A percentile compares a stretch with the other conserved stretches of the same genome.
Evolutionary conservation across 495 filamentous ascomycete genomes (phyloP).

Genomic region (Neurospora sp.): DNA sequence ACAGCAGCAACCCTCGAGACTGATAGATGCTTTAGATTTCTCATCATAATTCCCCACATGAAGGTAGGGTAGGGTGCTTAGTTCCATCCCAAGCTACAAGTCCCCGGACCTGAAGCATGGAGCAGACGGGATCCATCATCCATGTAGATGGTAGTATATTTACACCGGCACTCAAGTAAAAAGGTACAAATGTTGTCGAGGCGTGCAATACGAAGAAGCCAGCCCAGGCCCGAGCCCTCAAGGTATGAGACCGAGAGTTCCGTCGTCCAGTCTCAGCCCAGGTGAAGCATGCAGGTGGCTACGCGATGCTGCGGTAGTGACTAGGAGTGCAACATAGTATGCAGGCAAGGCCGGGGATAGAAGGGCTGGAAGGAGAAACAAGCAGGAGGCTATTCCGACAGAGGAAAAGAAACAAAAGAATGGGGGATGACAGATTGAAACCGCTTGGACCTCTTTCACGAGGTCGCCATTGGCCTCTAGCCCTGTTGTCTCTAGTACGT

Average conservation of each 20-base stretch:
- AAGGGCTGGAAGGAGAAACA: conserved; percentile 8
- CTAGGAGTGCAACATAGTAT: not conserved
- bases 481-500: conserved; percentile 14
- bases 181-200: not conserved
- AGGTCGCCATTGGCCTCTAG: conserved; percentile 6
- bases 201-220: not conserved
- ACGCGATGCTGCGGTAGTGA: not conserved
- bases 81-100: not conserved
- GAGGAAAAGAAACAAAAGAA: conserved; percentile 17
- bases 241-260: not conserved
- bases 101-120: not conserved
- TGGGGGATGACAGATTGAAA: conserved; percentile 21
- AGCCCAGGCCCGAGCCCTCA: not conserved
- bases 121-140: not conserved
- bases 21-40: not conserved
- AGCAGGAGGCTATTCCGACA: not conserved
- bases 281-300: not conserved
- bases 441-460: conserved; percentile 21
- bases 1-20: not conserved
- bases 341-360: conserved; percentile 2
- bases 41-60: not conserved
- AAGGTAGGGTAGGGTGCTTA: not conserved
- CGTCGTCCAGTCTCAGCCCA: not conserved
- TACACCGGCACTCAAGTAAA: not conserved
- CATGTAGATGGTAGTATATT: not conserved